A percentile compares a stretch with the other conserved stretches of the same genome.
phyloP scores from a whole-genome alignment of 805 yeast genomes.

The Ogataea saltuana region DNA sequence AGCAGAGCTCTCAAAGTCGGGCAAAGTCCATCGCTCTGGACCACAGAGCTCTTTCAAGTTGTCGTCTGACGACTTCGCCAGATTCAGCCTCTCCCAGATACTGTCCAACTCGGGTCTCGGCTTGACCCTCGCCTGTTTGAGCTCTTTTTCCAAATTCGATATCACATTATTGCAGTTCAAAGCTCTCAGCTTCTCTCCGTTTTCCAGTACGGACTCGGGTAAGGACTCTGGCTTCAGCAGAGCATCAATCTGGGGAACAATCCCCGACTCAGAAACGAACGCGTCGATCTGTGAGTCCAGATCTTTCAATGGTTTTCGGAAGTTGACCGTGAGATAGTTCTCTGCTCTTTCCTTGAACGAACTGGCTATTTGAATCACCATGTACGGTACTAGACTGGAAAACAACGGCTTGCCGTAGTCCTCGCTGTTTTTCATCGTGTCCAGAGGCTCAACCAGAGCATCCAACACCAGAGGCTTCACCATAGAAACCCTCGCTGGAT shows the following conservation, averaged over 20 bases:
- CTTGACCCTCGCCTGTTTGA: conserved; percentile 43
- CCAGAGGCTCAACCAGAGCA: conserved; percentile 39
- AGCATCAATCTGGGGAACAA: conserved; percentile 65
- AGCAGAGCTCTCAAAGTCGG: conserved; percentile 47
- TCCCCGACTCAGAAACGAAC: conserved; percentile 47
- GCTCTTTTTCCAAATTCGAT: conserved; percentile 44
- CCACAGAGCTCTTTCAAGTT: conserved; percentile 54
- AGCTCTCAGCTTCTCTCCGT: conserved; percentile 52
- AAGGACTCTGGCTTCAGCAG: conserved; percentile 55
- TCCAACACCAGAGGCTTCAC: conserved; percentile 45
- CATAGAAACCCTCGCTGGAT: conserved; percentile 52
- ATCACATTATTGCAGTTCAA: conserved; percentile 53
- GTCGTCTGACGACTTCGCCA: conserved; percentile 59
- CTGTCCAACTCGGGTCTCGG: conserved; percentile 45
- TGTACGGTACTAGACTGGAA: conserved; percentile 62
- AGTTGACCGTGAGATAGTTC: conserved; percentile 47
- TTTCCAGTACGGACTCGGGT: conserved; percentile 58
- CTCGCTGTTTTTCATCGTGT: conserved; percentile 26
- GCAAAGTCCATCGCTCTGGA: conserved; percentile 53
- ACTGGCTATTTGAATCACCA: conserved; percentile 62
- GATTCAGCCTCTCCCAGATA: conserved; percentile 45
- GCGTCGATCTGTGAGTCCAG: conserved; percentile 46
- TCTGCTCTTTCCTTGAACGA: conserved; percentile 70
- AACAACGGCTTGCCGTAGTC: conserved; percentile 44
- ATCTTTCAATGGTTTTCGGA: conserved; percentile 47